phyloP scores from a whole-genome alignment of 345 rosid genomes.

The Reutealis trisperma region DNA sequence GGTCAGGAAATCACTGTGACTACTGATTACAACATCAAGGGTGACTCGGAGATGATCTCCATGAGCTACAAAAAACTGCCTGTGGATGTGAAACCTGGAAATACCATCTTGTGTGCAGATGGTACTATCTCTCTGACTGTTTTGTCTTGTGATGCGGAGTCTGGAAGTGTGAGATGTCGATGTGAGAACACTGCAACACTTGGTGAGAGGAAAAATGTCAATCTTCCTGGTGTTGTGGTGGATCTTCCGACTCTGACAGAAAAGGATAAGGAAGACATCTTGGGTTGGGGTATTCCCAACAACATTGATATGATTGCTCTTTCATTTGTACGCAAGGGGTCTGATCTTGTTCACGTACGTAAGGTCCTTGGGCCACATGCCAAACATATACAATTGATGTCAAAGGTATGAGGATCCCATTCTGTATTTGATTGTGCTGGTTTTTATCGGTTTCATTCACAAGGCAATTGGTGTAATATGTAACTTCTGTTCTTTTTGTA shows the following conservation, averaged over 20 bases:
- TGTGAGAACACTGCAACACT: constrained; percentile 81
- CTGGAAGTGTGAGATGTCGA: constrained; percentile 84
- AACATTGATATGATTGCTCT: constrained; percentile 86
- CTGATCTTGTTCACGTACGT: constrained; percentile 84
- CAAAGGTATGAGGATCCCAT: constrained; percentile 56
- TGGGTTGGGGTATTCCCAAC: constrained; percentile 86
- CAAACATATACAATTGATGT: constrained; percentile 72
- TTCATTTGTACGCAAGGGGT: constrained; percentile 91
- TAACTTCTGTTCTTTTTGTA: background rate
- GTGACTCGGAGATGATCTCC: constrained; percentile 62
- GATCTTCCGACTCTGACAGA: constrained; percentile 90
- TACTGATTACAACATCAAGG: constrained; percentile 76
- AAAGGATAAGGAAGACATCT: constrained; percentile 84
- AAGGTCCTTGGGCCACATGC: constrained; percentile 83
- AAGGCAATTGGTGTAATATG: background rate
- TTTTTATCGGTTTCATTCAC: background rate
- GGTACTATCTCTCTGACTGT: constrained; percentile 81
- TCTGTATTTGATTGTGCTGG: background rate
- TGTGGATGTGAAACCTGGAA: constrained; percentile 71
- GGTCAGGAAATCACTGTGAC: constrained; percentile 49
- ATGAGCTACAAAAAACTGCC: constrained; percentile 93
- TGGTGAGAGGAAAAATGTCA: constrained; percentile 93
- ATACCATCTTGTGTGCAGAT: constrained; percentile 77
- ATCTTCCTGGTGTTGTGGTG: constrained; percentile 90
- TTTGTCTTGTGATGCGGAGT: constrained; percentile 59